These are phyloP conservation scores for Papiliotrema laurentii DNA, from an alignment of 1,284 basidiomycete genomes.

Conservation along the genomic window DNA sequence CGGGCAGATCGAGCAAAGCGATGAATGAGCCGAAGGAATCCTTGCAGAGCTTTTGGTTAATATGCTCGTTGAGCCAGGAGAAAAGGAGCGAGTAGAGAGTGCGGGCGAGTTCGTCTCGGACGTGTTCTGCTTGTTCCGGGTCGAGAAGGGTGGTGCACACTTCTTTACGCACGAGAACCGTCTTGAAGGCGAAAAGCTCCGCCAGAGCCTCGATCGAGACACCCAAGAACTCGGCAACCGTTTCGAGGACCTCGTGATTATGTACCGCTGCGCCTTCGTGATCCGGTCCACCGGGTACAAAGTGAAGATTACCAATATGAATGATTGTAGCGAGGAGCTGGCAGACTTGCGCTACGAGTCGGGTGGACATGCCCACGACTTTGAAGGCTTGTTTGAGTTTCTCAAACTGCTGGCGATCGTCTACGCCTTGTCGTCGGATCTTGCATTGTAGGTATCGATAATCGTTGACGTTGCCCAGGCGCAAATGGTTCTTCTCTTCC, in stretches of 20 bases:
- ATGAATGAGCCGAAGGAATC: conserved; percentile 90
- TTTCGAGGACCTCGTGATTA: conserved; percentile 70
- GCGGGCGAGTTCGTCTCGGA: conserved; percentile 89
- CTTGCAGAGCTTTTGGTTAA: conserved; percentile 88
- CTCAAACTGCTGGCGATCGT: conserved; percentile 69
- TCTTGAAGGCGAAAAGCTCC: conserved; percentile 83
- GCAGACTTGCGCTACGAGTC: conserved; percentile 88
- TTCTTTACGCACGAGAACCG: conserved; percentile 87
- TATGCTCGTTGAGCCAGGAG: conserved; percentile 92
- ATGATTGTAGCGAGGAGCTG: conserved; percentile 92
- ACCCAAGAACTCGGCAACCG: conserved; percentile 88
- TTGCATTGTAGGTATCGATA: conserved; percentile 73
- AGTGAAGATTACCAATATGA: conserved; percentile 93
- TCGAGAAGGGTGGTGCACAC: conserved; percentile 94
- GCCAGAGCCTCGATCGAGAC: conserved; percentile 71
- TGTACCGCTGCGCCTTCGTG: conserved; percentile 84
- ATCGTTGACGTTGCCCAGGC: conserved; percentile 62
- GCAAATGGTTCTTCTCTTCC: conserved; percentile 83
- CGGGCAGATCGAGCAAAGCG: conserved; percentile 91
- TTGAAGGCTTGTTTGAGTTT: conserved; percentile 93
- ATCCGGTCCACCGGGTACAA: conserved; percentile 71
- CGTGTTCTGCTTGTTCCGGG: conserved; percentile 83
- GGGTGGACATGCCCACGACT: conserved; percentile 84
- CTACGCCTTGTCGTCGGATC: conserved; percentile 57
- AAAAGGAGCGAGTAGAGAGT: conserved; percentile 92